Percentiles rank a stretch among this genome's conserved stretches.
These are phyloP conservation scores for Lodderomyces beijingensis DNA, from an alignment of 1,139 yeast genomes.

Conservation along the genomic window DNA sequence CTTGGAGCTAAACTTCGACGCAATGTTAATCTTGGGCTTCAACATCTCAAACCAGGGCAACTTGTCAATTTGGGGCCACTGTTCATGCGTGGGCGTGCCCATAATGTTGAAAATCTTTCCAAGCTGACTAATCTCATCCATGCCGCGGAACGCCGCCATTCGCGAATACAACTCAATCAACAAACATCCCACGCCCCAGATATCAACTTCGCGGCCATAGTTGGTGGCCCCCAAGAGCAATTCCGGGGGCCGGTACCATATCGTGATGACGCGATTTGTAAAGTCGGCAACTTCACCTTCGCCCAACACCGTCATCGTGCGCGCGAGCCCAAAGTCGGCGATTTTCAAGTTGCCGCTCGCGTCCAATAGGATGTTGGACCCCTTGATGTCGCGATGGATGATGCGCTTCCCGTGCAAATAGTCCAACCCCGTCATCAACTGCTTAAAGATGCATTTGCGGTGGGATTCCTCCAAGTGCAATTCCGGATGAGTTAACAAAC, in stretches of 20 bases:
- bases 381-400: slow-evolving; percentile 91
- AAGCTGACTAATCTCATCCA: slow-evolving; percentile 82
- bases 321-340: slow-evolving; percentile 93
- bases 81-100: slow-evolving; percentile 79
- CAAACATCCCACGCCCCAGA: slow-evolving; percentile 97
- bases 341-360: slow-evolving; percentile 70
- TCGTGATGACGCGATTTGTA: slow-evolving; percentile 89
- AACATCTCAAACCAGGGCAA: slow-evolving; percentile 93
- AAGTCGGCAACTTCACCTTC: slow-evolving; percentile 62
- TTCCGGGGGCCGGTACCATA: slow-evolving; percentile 98
- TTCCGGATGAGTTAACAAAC: slow-evolving; percentile 75
- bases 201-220: slow-evolving; percentile 87
- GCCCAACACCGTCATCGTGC: slow-evolving; percentile 61
- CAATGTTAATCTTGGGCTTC: slow-evolving; percentile 51
- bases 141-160: slow-evolving; percentile 78
- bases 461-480: slow-evolving; percentile 61
- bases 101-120: slow-evolving; percentile 69
- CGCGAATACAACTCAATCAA: slow-evolving; percentile 75
- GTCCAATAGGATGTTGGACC: slow-evolving; percentile 80
- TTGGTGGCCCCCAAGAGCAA: slow-evolving; percentile 83
- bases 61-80: slow-evolving; percentile 73
- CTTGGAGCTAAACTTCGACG: slow-evolving; percentile 44
- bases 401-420: slow-evolving; percentile 78
- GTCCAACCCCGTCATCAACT: slow-evolving; percentile 72
- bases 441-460: slow-evolving; percentile 71